Percentiles rank a stretch among this genome's conserved stretches.
These are phyloP conservation scores for Pseudogymnoascus sp. DNA, from an alignment of 2,329 filamentous ascomycete species.

Conservation along the genomic window DNA sequence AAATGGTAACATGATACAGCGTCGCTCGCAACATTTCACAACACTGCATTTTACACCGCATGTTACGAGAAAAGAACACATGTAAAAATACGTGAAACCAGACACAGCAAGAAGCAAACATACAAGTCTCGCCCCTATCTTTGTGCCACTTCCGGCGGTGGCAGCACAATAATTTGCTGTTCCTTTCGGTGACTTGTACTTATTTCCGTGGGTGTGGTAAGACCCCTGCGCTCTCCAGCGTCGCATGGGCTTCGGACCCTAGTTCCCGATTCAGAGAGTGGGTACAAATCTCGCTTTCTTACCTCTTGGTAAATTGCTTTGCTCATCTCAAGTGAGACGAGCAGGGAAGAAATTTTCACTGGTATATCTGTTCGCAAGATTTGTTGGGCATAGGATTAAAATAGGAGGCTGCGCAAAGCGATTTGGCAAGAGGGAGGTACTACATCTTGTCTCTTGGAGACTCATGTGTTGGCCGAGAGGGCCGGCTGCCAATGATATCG, in stretches of 20 bases:
- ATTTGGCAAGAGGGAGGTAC: not conserved
- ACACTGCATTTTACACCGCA: not conserved
- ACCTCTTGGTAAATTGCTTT: constrained; percentile 7
- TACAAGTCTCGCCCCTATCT: not conserved
- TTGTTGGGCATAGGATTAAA: constrained; percentile 3
- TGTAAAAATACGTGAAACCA: constrained; percentile 2
- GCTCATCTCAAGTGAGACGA: constrained; percentile 8
- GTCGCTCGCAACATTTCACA: not conserved
- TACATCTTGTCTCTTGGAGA: not conserved
- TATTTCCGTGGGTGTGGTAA: constrained; percentile 3
- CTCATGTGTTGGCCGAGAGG: constrained; percentile 6
- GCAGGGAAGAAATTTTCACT: constrained; percentile 7
- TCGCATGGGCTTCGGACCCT: constrained; percentile 7
- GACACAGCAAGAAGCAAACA: constrained; percentile 1
- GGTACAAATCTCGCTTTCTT: constrained; percentile 8
- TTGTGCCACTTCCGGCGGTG: not conserved
- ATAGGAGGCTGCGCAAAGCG: constrained; percentile 4
- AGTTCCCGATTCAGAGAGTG: constrained; percentile 8
- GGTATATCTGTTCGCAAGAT: constrained; percentile 2
- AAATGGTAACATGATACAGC: not conserved
- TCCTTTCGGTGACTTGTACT: constrained; percentile 5
- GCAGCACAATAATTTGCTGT: constrained; percentile 6
- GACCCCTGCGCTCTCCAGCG: constrained; percentile 3
- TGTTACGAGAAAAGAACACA: not conserved
- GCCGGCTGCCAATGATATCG: not conserved